Conservation (phyloP, 75 land plant genomes). For the Selaginella tamariscina region DNA sequence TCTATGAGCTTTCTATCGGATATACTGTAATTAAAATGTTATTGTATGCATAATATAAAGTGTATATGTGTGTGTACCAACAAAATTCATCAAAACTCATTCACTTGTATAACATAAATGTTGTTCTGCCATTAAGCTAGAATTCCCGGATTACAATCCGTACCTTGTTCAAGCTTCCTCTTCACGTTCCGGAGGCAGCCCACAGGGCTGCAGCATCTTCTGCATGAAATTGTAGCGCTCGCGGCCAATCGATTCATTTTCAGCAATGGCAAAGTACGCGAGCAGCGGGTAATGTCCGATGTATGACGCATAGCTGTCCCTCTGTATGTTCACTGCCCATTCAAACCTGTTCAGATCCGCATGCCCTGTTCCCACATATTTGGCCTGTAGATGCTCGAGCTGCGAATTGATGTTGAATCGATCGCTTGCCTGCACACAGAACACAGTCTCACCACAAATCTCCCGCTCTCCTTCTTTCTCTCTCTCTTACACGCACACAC, state of each 20-base stretch:
- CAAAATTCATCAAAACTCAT: neutral
- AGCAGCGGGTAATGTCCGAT: too few species aligned
- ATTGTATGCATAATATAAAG: neutral
- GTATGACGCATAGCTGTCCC: too few species aligned
- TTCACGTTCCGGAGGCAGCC: conserved; percentile 76
- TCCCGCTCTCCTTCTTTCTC: too few species aligned
- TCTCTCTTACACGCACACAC: too few species aligned
- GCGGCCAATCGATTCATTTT: too few species aligned
- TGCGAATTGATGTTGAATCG: conserved; percentile 85
- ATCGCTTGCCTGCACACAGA: conserved; percentile 83
- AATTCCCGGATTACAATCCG: neutral
- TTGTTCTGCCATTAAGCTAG: neutral
- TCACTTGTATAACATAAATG: neutral
- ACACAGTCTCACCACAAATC: too few species aligned
- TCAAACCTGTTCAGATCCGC: conserved; percentile 75
- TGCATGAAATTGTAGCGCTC: too few species aligned
- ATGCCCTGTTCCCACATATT: conserved; percentile 85
- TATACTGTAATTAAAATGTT: too few species aligned
- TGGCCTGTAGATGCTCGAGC: conserved; percentile 86
- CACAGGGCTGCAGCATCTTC: conserved; percentile 92
- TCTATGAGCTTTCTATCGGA: neutral
- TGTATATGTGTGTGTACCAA: neutral
- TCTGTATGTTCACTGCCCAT: too few species aligned
- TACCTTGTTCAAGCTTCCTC: too few species aligned
- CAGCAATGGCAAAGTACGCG: too few species aligned